Conservation (phyloP, 768 basidiomycete genomes). For the Trametes cinnabarina region DNA sequence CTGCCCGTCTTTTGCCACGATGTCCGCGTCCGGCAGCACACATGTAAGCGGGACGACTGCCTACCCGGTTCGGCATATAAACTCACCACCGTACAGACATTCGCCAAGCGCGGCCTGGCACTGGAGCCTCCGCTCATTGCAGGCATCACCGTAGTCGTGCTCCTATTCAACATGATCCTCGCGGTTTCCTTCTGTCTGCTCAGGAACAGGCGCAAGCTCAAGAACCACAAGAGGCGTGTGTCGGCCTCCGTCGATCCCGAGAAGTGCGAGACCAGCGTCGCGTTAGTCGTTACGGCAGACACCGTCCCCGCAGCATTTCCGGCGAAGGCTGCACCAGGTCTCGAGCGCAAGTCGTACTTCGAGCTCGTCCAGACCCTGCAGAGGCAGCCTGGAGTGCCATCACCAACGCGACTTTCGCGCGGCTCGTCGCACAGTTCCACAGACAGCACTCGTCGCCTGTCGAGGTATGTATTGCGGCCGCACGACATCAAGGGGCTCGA, state of each 20-base stretch:
- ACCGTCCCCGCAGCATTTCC: conserved; percentile 8
- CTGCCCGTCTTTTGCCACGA: background rate
- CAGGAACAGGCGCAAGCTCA: background rate
- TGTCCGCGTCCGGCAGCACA: conserved; percentile 6
- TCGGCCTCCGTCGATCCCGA: conserved; percentile 11
- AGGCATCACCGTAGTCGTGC: conserved; percentile 16
- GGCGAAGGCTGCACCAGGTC: background rate
- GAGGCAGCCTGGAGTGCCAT: background rate
- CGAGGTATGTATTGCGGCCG: conserved; percentile 9
- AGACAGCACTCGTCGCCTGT: background rate
- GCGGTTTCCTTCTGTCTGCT: conserved; percentile 4
- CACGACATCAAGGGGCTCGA: conserved; percentile 11
- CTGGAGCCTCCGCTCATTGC: conserved; percentile 14
- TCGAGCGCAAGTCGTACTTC: conserved; percentile 11
- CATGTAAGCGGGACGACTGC: background rate
- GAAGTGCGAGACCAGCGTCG: conserved; percentile 13
- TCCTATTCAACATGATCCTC: conserved; percentile 17
- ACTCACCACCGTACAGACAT: conserved; percentile 6
- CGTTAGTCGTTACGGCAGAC: conserved; percentile 6
- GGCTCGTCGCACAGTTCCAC: conserved; percentile 5
- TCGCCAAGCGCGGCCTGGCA: conserved; percentile 11
- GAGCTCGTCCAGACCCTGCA: conserved; percentile 15
- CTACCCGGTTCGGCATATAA: conserved; percentile 4
- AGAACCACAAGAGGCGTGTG: conserved; percentile 11
- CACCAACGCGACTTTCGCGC: conserved; percentile 10